Evolutionary conservation across 164 flowering plant species (phyloP).

Genomic region (Litsea cubeba): DNA sequence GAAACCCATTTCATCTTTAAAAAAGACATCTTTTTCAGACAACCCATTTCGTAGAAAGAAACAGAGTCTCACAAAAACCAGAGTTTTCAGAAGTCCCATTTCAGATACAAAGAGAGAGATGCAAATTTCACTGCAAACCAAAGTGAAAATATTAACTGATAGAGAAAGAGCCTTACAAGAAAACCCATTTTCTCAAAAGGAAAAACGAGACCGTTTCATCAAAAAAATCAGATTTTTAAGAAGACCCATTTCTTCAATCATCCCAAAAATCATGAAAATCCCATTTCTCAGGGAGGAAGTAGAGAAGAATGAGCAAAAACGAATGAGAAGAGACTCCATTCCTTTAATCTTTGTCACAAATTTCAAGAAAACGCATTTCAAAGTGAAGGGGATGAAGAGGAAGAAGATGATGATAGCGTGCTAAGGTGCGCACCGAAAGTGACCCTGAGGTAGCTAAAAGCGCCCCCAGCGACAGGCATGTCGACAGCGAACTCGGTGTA

Average conservation of each 20-base stretch:
- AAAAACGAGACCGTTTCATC: too few relatives aligned
- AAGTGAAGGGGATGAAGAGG: too few relatives aligned
- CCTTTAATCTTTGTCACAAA: not conserved
- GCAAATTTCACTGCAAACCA: not conserved
- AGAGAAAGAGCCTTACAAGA: not conserved
- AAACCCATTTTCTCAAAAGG: not conserved
- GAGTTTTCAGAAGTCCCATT: not conserved
- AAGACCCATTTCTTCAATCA: not conserved
- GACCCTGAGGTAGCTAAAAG: conserved; percentile 80
- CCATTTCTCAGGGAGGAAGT: not conserved
- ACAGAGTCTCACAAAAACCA: not conserved
- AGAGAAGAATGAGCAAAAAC: not conserved
- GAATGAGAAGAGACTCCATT: not conserved
- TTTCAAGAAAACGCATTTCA: not conserved
- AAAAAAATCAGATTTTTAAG: too few relatives aligned
- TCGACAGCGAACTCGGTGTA: conserved; percentile 95
- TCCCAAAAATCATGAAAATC: too few relatives aligned
- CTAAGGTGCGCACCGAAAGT: conserved; percentile 60
- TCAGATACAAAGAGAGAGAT: too few relatives aligned
- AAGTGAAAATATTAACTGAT: too few relatives aligned
- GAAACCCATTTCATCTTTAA: not conserved
- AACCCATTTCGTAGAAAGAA: not conserved
- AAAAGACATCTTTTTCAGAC: not conserved
- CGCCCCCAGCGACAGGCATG: conserved; percentile 96
- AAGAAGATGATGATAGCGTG: not conserved